phyloP scores from a whole-genome alignment of 257 asterid species.

The Nicotiana tomentosiformis region DNA sequence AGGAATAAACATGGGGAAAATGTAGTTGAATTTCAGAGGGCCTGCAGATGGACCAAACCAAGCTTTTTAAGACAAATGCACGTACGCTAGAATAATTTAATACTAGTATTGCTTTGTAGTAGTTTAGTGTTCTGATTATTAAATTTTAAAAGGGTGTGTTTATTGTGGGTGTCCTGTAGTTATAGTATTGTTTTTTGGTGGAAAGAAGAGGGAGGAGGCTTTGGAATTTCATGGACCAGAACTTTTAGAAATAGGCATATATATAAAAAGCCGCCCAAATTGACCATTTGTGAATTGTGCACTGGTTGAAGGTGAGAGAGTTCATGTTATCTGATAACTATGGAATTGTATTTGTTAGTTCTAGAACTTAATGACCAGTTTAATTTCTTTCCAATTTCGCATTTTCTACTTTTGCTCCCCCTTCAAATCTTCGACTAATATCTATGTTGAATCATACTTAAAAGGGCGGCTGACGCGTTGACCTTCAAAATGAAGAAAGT shows the following conservation, averaged over 20 bases:
- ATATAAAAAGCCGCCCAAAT: constrained; percentile 53
- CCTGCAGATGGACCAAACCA: constrained; percentile 61
- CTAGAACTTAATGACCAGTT: not conserved
- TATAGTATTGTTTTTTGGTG: not conserved
- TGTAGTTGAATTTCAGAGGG: constrained; percentile 42
- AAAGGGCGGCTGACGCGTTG: not conserved
- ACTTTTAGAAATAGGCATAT: not conserved
- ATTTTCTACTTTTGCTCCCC: not conserved
- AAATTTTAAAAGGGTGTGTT: not conserved
- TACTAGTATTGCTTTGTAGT: not conserved
- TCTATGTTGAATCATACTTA: not conserved
- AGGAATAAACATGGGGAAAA: constrained; percentile 10
- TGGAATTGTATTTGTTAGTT: not conserved
- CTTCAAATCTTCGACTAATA: not conserved
- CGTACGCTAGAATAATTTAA: constrained; percentile 31
- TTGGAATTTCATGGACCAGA: constrained; percentile 16
- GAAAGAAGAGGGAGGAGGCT: constrained; percentile 9
- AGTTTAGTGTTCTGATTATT: not conserved
- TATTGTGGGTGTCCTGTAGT: constrained; percentile 4
- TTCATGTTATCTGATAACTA: not conserved
- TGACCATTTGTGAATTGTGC: constrained; percentile 33
- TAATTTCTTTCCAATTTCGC: not conserved
- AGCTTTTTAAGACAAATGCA: constrained; percentile 44
- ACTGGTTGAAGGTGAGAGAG: not conserved
- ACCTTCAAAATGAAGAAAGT: not conserved